Base-by-base conservation (phyloP, 2,329 filamentous ascomycete genomes). In the Cytospora piceicola region DNA sequence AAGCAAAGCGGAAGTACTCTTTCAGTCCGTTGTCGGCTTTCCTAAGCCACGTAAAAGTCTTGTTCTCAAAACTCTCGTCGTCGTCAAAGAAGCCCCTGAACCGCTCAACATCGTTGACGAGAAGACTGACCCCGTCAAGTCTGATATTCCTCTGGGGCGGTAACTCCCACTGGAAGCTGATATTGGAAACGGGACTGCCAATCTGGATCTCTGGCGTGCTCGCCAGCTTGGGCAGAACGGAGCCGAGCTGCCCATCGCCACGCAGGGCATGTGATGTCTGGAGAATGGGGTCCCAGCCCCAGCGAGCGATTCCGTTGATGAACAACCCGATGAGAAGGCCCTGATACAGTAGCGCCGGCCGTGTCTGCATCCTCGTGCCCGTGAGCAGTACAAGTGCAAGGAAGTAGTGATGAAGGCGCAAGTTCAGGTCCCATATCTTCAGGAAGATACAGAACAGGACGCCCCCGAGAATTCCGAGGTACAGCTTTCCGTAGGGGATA, bases 371-470 rank as follows among this genome's bases (percentile, higher is more conserved):
- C 61, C 88, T 89, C 0, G 95, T 98, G 0, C 94, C 95, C 0
- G 94, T 93, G 6, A 98, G 85, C 0, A 99, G 84, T 0, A 98
- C 82, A 17, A 99, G 85, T 1, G 90, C 93, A 5, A 98, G 82
- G 69, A 98, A 92, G 75, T 98, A 99, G 76, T 99, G 95, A 75
- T 99, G 95, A 64, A 99, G 93, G 39, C 95, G 89, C 58, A 99
- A 83, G 68, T 88, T 90, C 60, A 97, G 86, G 9, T 88, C 86
- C 66, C 66, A 68, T 24, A 63, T 60, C 0, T 94, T 94, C 7
- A 97, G 78, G 1, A 85, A 79, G 15, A 96, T 81, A 39, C 91
- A 84, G 58, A 93, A 78, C 34, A 95, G 73, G 42, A 98, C 86
- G n/a, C 81, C 82, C 2, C 80, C 74, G 2, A 87, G 79, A 69